phyloP scores from a whole-genome alignment of 163 green algal species.

The Scenedesmus sp. region DNA sequence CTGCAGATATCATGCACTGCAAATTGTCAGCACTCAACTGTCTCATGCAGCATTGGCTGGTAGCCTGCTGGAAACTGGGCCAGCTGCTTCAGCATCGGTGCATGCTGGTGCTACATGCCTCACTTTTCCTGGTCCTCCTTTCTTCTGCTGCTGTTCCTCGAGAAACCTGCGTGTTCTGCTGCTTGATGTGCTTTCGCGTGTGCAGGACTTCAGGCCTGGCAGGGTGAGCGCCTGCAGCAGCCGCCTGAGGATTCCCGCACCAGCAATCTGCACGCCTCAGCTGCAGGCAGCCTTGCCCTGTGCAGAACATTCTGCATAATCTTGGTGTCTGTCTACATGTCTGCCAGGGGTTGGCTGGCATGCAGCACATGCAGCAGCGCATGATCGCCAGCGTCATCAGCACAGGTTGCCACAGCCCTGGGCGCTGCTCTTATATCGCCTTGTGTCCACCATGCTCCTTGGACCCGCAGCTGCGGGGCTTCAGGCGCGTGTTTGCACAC shows the following conservation, averaged over 20 bases:
- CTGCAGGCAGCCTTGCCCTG: too few relatives aligned
- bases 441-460: neutral
- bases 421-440: too few relatives aligned
- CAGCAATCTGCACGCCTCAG: neutral
- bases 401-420: too few relatives aligned
- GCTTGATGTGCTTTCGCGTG: neutral
- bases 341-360: neutral
- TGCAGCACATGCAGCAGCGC: neutral
- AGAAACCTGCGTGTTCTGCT: neutral
- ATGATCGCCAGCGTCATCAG: too few relatives aligned
- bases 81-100: too few relatives aligned
- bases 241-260: neutral
- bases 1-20: too few relatives aligned
- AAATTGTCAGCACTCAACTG: too few relatives aligned
- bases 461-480: slow-evolving; percentile 72
- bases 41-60: too few relatives aligned
- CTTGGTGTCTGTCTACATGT: too few relatives aligned
- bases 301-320: too few relatives aligned
- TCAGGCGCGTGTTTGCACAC: slow-evolving; percentile 90
- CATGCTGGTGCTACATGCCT: too few relatives aligned
- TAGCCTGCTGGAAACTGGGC: too few relatives aligned
- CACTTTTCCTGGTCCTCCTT: neutral
- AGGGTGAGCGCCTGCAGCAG: neutral
- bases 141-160: neutral
- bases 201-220: slow-evolving; percentile 27